phyloP scores from a whole-genome alignment of 352 stramenopile species.

The Phytopythium chamaehyphon region DNA sequence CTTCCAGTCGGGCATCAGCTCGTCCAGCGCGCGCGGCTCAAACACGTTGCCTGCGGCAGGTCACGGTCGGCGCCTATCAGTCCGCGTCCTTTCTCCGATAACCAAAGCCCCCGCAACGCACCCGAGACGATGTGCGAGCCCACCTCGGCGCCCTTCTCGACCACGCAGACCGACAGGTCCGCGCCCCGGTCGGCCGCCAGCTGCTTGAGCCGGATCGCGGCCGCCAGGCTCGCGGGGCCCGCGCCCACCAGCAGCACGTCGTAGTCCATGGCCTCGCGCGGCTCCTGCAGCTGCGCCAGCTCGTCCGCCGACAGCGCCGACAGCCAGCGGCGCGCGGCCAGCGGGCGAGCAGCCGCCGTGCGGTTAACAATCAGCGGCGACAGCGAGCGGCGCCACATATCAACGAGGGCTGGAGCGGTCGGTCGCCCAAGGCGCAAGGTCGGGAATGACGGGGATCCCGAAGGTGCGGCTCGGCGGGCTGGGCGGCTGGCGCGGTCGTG shows the following conservation, averaged over 20 bases:
- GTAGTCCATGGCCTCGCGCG: slow-evolving; percentile 96
- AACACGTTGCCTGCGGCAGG: slow-evolving; percentile 97
- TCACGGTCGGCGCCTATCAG: too few relatives aligned
- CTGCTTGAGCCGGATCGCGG: slow-evolving; percentile 98
- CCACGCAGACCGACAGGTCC: slow-evolving; percentile 94
- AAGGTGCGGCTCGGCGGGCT: not conserved
- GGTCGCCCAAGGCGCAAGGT: slow-evolving; percentile 1
- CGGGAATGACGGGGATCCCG: slow-evolving; percentile 8
- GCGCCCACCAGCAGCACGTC: slow-evolving; percentile 97
- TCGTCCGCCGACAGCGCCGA: slow-evolving; percentile 55
- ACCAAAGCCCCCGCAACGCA: slow-evolving; percentile 4
- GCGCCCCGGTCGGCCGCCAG: slow-evolving; percentile 90
- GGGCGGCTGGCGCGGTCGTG: not conserved
- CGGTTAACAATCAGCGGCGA: not conserved
- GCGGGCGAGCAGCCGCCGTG: not conserved
- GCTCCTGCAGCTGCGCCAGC: slow-evolving; percentile 59
- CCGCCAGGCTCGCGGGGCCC: slow-evolving; percentile 90
- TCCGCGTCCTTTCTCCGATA: not conserved
- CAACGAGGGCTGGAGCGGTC: not conserved
- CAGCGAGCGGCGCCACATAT: not conserved
- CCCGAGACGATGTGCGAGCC: slow-evolving; percentile 98
- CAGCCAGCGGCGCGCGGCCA: slow-evolving; percentile 25
- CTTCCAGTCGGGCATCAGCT: slow-evolving; percentile 96
- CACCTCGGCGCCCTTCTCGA: slow-evolving; percentile 96
- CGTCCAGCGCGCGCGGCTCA: slow-evolving; percentile 94